These are phyloP conservation scores for Plenodomus biglobosus DNA, from an alignment of 2,329 filamentous ascomycete species.

Conservation along the genomic window DNA sequence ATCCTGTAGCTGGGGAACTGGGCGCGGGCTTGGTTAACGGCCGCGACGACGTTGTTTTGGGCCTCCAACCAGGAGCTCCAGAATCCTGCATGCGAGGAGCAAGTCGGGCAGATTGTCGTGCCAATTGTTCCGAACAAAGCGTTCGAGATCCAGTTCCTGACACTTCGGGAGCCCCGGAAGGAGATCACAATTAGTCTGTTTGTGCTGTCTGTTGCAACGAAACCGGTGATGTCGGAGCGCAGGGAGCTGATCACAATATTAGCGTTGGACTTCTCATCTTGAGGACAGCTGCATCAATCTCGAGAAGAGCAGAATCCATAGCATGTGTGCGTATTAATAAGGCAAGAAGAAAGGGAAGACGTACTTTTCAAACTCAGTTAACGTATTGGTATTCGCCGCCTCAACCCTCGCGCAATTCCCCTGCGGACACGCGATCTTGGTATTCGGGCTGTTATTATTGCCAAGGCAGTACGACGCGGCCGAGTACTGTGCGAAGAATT, in stretches of 20 bases:
- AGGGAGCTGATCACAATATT: no score
- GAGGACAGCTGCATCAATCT: no score
- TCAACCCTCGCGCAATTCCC: conserved; percentile 55
- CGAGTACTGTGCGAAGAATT: conserved; percentile 55
- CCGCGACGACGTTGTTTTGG: conserved; percentile 44
- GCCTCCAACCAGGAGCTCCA: conserved; percentile 61
- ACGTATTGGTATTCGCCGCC: conserved; percentile 48
- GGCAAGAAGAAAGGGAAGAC: background rate
- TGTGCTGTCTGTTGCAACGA: conserved; percentile 50
- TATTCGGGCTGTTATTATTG: conserved; percentile 51
- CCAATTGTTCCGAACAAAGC: conserved; percentile 47
- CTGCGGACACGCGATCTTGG: conserved; percentile 48
- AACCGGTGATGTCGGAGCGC: conserved; percentile 51
- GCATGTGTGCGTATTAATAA: no score
- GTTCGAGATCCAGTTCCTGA: conserved; percentile 62
- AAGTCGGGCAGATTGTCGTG: conserved; percentile 50
- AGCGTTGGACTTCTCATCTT: no score
- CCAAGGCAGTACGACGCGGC: conserved; percentile 56
- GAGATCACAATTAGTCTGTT: conserved; percentile 60
- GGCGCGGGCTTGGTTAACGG: conserved; percentile 49
- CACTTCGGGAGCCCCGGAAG: conserved; percentile 60
- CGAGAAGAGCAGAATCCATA: no score
- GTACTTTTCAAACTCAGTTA: conserved; percentile 52
- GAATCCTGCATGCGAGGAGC: conserved; percentile 62
- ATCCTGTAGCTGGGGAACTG: conserved; percentile 57